These are phyloP conservation scores for Pilaira anomala DNA, from an alignment of 192 early-diverging fungal genomes.

Conservation along the genomic window DNA sequence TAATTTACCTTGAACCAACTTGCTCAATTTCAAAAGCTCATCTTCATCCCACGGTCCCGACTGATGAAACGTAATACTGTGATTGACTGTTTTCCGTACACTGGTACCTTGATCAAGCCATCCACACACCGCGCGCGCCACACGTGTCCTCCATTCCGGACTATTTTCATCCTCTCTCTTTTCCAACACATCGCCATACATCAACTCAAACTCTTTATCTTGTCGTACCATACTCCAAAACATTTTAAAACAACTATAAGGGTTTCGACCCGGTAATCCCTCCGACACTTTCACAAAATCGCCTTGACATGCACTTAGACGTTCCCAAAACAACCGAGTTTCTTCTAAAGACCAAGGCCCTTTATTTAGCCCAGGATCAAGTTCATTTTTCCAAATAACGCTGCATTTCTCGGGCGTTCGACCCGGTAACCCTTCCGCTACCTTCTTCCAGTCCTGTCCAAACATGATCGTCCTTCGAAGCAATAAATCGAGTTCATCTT, in stretches of 20 bases:
- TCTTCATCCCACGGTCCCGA: constrained; percentile 1
- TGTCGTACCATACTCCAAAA: neutral
- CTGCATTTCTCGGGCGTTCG: neutral
- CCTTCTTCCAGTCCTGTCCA: constrained; percentile 1
- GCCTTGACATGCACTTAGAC: constrained; percentile 1
- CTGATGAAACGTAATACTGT: neutral
- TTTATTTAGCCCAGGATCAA: constrained; percentile 11
- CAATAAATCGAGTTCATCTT: constrained; percentile 20
- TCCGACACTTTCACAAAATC: constrained; percentile 1
- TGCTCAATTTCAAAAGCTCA: neutral
- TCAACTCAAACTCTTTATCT: neutral
- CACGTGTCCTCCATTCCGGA: neutral
- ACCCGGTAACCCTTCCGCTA: neutral
- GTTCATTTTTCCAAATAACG: neutral
- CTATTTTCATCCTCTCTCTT: neutral
- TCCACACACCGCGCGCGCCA: neutral
- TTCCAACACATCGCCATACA: neutral
- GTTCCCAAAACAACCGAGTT: constrained; percentile 21
- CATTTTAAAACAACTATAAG: neutral
- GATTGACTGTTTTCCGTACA: neutral
- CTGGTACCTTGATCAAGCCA: neutral
- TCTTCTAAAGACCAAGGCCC: constrained; percentile 12
- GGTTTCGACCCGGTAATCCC: neutral
- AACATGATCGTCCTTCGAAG: constrained; percentile 20
- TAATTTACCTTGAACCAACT: neutral